Base-by-base conservation (phyloP, 1,139 yeast species). In the Hanseniaspora uvarum region DNA sequence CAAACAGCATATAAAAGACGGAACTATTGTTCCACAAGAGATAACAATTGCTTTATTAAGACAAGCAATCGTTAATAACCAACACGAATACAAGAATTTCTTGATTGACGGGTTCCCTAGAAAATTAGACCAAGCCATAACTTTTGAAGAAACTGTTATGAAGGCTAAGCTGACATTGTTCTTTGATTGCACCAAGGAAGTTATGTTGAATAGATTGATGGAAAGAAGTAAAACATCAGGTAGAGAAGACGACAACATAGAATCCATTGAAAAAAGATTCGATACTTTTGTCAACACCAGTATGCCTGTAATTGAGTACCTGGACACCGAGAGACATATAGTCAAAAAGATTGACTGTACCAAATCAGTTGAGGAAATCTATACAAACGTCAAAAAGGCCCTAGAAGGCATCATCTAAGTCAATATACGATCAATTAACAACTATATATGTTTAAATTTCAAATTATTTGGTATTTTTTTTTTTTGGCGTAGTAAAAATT, bases 91-190 rank as follows among this genome's bases (percentile, higher is more conserved):
- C 23, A 70, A 71, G 28, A 74, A 75, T 59, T 92, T 89, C 67
- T 72, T 92, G 63, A 80, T 92, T 55, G 98, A 92, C 68, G 98
- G 98, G 1, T 92, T 92, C 78, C 98, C 98, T 40, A 78, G 98
- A 67, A 87, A 89, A 68, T 89, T 92, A 96, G 98, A 92, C 70
- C 98, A 92, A 72, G 97, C 97, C 0, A 59, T 85, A 50, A 85
- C 92, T 34, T 92, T 92, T 67, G 98, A 92, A 70, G 79, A 84
- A 55, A 75, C 80, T 58, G 80, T 92, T 49, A 89, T 86, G 48
- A 79, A 76, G 55, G 80, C 92, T 52, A 75, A 85, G 46, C 80
- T 88, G 70, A 85, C 94, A 1, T 74, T 92, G 57, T 92, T 86
- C 73, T 92, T 92, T 65, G 95, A 89, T 62, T 92, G 98, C 68